phyloP scores from a whole-genome alignment of 192 early-diverging fungal species.

The Endogone sp. region DNA sequence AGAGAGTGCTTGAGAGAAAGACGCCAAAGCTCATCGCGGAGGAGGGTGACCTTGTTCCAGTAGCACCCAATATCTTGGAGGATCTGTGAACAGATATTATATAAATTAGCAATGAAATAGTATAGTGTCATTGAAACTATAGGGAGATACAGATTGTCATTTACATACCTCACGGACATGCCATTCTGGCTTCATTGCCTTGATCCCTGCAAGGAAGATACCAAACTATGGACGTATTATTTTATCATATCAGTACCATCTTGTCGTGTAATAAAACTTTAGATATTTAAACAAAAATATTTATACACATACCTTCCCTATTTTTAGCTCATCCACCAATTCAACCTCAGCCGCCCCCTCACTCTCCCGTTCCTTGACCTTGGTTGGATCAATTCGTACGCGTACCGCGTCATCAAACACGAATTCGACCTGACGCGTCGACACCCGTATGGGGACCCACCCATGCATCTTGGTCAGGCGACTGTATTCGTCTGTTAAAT shows the following conservation, averaged over 20 bases:
- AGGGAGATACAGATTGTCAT: background rate
- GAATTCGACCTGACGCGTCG: background rate
- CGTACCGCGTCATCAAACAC: slow-evolving; percentile 6
- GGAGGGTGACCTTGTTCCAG: background rate
- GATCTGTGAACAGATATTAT: background rate
- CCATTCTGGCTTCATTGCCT: background rate
- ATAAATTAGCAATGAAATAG: background rate
- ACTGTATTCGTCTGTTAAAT: slow-evolving; percentile 1
- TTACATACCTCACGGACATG: background rate
- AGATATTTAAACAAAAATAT: background rate
- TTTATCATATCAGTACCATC: too few relatives aligned
- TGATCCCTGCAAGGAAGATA: background rate
- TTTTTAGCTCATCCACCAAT: background rate
- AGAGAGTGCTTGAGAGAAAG: background rate
- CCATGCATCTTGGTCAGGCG: background rate
- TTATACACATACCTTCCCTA: background rate
- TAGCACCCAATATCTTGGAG: background rate
- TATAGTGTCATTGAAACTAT: background rate
- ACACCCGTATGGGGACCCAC: slow-evolving; percentile 10
- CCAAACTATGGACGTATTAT: too few relatives aligned
- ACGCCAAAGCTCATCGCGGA: background rate
- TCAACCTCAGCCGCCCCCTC: slow-evolving; percentile 1
- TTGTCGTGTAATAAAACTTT: background rate
- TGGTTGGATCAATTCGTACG: slow-evolving; percentile 4
- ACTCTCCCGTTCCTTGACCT: background rate